Base-by-base conservation (phyloP, 1,284 basidiomycete genomes). In the Leccinum fallax region DNA sequence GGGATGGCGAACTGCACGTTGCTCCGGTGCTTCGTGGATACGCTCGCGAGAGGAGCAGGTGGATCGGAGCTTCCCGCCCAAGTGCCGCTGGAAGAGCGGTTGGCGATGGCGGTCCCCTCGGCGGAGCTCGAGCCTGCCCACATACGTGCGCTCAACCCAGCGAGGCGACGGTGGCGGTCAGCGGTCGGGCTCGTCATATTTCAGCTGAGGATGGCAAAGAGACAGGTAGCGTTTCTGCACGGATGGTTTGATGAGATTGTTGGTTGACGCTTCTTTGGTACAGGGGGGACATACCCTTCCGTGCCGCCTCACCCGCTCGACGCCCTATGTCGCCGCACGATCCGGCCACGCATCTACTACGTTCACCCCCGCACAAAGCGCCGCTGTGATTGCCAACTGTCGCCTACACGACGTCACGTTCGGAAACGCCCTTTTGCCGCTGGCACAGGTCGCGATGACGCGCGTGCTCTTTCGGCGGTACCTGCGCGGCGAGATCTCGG, bases 261-360 rank as follows among this genome's bases (percentile, higher is more conserved):
- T 49, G 15, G 15, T 15, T 26, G 24, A 26, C 13, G 0, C 21
- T 21, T 49, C 21, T 49, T 49, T 7, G 13, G 13, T 26, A 16
- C 24, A 87, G 86, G 85, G 85, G 2, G 85, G 85, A 1, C 84
- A 87, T 61, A 83, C 82, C 0, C 75, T 88, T 7, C 85, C 85
- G 0, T 72, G 80, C 60, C 76, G 69, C 19, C 64, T 78, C 26
- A 78, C 77, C 1, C 68, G 67, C 26, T 63, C 69, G 7, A 81
- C 81, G 0, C 66, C 69, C 7, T 67, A 69, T 59, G 77, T 73
- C 0, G 79, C 80, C 4, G 77, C 83, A 4, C 67, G 63, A 28
- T 77, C 79, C 36, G 72, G 71, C 21, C 26, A 49, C 11, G 54
- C 72, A 4, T 60, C 60, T 9, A 63, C 66, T 21, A 60, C 64